These are phyloP conservation scores for Mycena capillaripes DNA, from an alignment of 768 basidiomycete species.

Conservation along the genomic window DNA sequence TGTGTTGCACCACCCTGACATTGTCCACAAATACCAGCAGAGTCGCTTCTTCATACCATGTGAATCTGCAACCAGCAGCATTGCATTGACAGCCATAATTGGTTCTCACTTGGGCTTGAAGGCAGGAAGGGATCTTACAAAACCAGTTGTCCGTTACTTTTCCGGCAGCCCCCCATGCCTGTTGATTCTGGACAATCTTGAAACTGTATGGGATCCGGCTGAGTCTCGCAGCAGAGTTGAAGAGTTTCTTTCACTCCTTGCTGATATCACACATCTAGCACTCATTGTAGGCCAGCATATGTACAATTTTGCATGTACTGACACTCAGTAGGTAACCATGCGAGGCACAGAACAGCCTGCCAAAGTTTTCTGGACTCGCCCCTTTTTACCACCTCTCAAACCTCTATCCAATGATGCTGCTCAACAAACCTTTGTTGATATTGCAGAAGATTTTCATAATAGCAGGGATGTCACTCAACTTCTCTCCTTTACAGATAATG, in stretches of 20 bases:
- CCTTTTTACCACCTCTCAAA: too few relatives aligned
- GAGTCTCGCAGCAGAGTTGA: background rate
- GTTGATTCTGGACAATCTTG: conserved; percentile 20
- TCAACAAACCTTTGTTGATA: background rate
- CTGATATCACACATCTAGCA: conserved; percentile 1
- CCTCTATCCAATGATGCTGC: background rate
- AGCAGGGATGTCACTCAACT: background rate
- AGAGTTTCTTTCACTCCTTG: conserved; percentile 3
- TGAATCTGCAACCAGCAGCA: conserved; percentile 1
- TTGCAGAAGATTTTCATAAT: background rate
- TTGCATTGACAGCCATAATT: background rate
- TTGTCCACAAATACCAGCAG: background rate
- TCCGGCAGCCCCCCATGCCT: background rate
- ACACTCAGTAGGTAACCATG: conserved; percentile 25
- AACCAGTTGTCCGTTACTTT: background rate
- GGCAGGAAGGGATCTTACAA: background rate
- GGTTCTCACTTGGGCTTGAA: background rate
- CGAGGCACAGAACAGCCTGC: background rate
- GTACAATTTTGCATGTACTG: background rate
- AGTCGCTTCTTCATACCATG: background rate
- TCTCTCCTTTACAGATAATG: background rate
- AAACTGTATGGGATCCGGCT: conserved; percentile 10
- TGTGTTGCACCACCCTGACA: conserved; percentile 11
- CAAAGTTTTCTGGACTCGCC: background rate
- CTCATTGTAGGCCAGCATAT: conserved; percentile 12